A percentile compares a stretch with the other conserved stretches of the same genome.
Evolutionary conservation across 768 basidiomycete species (phyloP).

Genomic region (Amanita pseudoporphyria): DNA sequence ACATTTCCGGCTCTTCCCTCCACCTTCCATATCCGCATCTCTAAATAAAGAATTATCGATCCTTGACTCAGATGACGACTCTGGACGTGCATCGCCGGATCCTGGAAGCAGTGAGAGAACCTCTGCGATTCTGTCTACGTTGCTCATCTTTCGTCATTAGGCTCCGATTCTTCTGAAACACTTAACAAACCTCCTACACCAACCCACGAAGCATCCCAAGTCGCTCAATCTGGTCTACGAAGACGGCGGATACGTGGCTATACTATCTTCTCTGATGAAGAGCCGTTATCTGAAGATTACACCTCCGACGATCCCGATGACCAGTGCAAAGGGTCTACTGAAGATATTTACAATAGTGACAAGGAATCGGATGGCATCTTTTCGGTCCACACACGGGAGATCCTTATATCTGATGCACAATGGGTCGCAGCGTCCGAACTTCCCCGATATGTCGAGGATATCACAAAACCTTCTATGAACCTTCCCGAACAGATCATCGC

Average conservation of each 20-base stretch:
- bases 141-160: not conserved
- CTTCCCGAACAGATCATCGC: conserved; percentile 31
- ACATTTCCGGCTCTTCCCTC: conserved; percentile 19
- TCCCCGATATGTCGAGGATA: conserved; percentile 14
- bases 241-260: conserved; percentile 29
- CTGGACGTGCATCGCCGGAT: not conserved
- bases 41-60: not conserved
- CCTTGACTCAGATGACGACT: conserved; percentile 2
- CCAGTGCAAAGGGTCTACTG: not conserved
- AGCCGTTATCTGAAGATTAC: conserved; percentile 18
- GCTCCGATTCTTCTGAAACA: not conserved
- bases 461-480: conserved; percentile 13
- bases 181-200: conserved; percentile 12
- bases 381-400: not conserved
- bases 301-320: conserved; percentile 6
- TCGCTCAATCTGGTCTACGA: conserved; percentile 13
- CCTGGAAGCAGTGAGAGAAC: conserved; percentile 1
- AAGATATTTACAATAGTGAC: not conserved
- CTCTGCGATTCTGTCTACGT: no score
- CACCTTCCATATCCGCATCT: conserved; percentile 4
- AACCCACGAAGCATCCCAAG: not conserved
- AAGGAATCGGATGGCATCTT: not conserved
- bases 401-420: not conserved
- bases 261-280: conserved; percentile 33
- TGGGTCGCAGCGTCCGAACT: conserved; percentile 30